Base-by-base conservation (phyloP, 345 rosid genomes). In the Psidium guajava region DNA sequence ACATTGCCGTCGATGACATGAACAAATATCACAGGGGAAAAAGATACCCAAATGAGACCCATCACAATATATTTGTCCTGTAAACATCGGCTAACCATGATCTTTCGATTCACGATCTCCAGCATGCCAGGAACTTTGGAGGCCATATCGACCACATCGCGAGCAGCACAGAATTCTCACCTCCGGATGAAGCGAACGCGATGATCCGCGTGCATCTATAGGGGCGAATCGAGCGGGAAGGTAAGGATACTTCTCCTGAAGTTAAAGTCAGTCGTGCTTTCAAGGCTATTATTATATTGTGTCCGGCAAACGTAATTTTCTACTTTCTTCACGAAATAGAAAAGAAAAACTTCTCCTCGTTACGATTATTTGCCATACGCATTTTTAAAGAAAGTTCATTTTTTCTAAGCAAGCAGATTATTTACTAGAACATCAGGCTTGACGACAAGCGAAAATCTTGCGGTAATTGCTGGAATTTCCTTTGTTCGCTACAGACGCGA, bases 81-180 rank as follows among this genome's bases (percentile, higher is more conserved):
- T 15, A 28, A 2, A 18, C 5, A 28, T 28, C 15, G 40, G 4
- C n/a, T 28, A 28, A 14, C 15, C 8, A 8, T 3, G 44, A 64
- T 32, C 3, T 64, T 15, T 64, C 44, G 6, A 32, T 11, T 64
- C 44, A 8, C 2, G 59, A 64, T n/a, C n/a, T n/a, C n/a, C n/a
- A n/a, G 40, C 40, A 1, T 28, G 13, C 21, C 0, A 61, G 40
- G 14, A 61, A 61, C 0, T 61, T 61, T 7, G 15, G 20, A 61
- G 11, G 1, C 28, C 0, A 32, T 4, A 14, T 54, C 40, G 6
- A 0, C 21, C 40, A 6, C 0, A 10, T 27, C 3, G 74, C 15
- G 40, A 5, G 18, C 14, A 16, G 54, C 1, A 14, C 14, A 52
- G 8, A 16, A 27, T 36, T 59, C 0, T 58, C n/a, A 13, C 0